Conservation (phyloP, 345 rosid genomes). For the Isatis tinctoria region DNA sequence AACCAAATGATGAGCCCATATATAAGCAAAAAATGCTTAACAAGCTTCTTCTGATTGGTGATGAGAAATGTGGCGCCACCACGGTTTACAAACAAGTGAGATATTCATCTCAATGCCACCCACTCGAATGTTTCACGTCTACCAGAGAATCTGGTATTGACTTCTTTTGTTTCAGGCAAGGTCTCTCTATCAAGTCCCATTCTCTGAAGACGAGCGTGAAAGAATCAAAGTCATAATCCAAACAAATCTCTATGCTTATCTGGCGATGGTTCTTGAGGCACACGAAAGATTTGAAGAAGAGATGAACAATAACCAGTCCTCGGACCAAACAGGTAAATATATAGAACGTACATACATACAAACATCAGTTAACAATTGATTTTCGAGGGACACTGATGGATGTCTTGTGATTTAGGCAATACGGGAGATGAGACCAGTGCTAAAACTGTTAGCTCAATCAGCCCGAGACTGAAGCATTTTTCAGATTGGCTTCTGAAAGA, state of each 20-base stretch:
- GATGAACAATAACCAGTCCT: constrained; percentile 35
- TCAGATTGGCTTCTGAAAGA: constrained; percentile 70
- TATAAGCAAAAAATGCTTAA: constrained; percentile 31
- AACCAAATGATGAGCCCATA: constrained; percentile 21
- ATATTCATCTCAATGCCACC: constrained; percentile 3
- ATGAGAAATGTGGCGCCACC: constrained; percentile 71
- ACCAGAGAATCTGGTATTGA: neutral
- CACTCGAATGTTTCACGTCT: neutral
- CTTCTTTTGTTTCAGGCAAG: constrained; percentile 60
- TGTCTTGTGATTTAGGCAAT: constrained; percentile 29
- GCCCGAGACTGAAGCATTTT: constrained; percentile 53
- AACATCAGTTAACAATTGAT: neutral
- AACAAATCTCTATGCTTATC: constrained; percentile 65
- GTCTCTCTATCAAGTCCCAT: constrained; percentile 58
- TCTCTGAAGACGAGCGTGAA: constrained; percentile 72
- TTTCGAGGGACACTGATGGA: neutral
- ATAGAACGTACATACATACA: neutral
- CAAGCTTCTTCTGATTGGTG: constrained; percentile 73
- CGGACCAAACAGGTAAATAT: constrained; percentile 41
- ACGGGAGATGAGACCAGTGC: constrained; percentile 34
- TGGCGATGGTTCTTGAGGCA: constrained; percentile 67
- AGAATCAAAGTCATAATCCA: constrained; percentile 71
- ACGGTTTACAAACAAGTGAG: constrained; percentile 83
- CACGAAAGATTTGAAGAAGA: constrained; percentile 58
- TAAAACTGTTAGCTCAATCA: constrained; percentile 42